phyloP scores from a whole-genome alignment of 176 grass and related monocot species.

The Carex scoparia region DNA sequence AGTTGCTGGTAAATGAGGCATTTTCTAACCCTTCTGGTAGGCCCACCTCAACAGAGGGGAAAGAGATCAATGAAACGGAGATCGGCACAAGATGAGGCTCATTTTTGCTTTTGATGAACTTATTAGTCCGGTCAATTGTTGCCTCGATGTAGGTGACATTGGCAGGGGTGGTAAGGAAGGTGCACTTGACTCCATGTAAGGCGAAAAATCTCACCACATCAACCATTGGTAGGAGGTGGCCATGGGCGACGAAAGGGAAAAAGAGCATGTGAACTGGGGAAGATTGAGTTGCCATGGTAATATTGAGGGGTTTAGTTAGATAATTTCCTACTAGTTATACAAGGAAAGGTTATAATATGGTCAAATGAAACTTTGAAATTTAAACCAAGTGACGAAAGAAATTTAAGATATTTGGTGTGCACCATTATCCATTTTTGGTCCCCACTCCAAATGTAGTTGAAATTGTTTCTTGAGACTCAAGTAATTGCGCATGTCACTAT shows the following conservation, averaged over 20 bases:
- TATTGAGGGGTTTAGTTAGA: background rate
- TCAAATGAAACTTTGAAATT: background rate
- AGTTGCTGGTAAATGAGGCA: background rate
- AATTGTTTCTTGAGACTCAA: background rate
- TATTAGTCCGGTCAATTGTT: slow-evolving; percentile 39
- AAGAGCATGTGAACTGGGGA: slow-evolving; percentile 54
- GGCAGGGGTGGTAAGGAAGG: slow-evolving; percentile 47
- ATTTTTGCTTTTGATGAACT: background rate
- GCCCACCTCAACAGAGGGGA: slow-evolving; percentile 46
- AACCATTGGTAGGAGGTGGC: slow-evolving; percentile 52
- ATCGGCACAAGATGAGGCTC: background rate
- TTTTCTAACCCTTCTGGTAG: slow-evolving; percentile 39
- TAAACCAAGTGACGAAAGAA: background rate
- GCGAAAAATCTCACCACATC: slow-evolving; percentile 57
- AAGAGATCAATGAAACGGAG: slow-evolving; percentile 24
- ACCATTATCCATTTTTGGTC: background rate
- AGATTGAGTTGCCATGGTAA: slow-evolving; percentile 25
- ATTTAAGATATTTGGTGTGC: background rate
- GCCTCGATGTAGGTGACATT: slow-evolving; percentile 40
- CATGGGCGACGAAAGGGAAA: slow-evolving; percentile 47
- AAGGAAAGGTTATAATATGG: background rate
- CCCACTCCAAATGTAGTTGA: background rate
- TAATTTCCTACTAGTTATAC: background rate
- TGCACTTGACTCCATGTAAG: slow-evolving; percentile 43
- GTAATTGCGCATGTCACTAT: too few species aligned